These are phyloP conservation scores for Stramenopiles sp. DNA, from an alignment of 352 stramenopile genomes.

Conservation along the genomic window DNA sequence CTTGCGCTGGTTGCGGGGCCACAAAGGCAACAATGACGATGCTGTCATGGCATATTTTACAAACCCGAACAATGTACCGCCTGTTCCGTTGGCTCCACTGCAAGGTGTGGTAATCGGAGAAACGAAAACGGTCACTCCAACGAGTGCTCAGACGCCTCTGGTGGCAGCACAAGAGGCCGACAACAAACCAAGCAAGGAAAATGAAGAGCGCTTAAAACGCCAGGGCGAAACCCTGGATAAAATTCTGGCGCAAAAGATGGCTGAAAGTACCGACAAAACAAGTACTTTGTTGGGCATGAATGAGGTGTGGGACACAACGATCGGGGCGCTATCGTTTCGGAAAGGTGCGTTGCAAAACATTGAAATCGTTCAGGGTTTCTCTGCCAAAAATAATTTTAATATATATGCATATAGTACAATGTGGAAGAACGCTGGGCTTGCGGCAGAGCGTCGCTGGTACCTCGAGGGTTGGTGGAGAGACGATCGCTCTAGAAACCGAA, in stretches of 20 bases:
- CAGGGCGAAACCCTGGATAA: background rate
- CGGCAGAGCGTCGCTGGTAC: background rate
- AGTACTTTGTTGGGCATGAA: too few relatives aligned
- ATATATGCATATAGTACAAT: background rate
- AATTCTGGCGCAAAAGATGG: background rate
- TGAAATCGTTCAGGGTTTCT: background rate
- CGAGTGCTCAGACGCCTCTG: background rate
- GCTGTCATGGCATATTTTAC: background rate
- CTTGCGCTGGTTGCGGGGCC: background rate
- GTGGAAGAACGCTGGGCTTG: background rate
- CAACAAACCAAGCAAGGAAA: too few relatives aligned
- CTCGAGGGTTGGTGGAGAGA: background rate
- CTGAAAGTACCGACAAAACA: background rate
- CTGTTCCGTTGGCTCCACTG: background rate
- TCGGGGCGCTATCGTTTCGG: background rate
- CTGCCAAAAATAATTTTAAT: background rate
- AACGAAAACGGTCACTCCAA: background rate
- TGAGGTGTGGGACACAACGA: too few relatives aligned
- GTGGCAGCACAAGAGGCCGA: background rate
- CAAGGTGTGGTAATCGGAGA: background rate
- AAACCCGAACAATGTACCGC: background rate
- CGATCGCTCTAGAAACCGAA: background rate
- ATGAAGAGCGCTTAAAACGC: too few relatives aligned
- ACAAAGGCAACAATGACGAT: background rate
- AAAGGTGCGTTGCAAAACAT: background rate